Evolutionary conservation across 2,329 filamentous ascomycete species (phyloP).

Genomic region (Aspergillus sergii): DNA sequence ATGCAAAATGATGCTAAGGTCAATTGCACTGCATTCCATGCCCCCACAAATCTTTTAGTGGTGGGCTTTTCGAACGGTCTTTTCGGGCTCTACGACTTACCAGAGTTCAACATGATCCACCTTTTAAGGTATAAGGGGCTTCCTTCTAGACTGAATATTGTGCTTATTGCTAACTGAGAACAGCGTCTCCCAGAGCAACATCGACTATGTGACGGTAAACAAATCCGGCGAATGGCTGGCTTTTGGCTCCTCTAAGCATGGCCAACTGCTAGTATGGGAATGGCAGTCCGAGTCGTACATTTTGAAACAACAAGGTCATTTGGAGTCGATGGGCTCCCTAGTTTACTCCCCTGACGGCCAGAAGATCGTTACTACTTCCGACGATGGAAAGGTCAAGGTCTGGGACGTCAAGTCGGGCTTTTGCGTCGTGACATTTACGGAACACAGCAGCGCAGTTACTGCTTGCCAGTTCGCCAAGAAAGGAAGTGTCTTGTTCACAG

Average conservation of each 20-base stretch:
- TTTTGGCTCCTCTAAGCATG: slow-evolving; percentile 91
- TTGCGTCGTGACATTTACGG: slow-evolving; percentile 96
- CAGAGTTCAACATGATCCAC: slow-evolving; percentile 93
- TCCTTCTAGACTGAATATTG: not conserved
- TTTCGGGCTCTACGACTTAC: slow-evolving; percentile 93
- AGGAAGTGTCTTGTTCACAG: slow-evolving; percentile 93
- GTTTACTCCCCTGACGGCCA: slow-evolving; percentile 94
- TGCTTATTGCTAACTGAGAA: slow-evolving; percentile 30
- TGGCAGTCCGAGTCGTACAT: slow-evolving; percentile 99
- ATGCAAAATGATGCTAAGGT: slow-evolving; percentile 87
- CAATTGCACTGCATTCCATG: slow-evolving; percentile 87
- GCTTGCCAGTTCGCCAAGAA: slow-evolving; percentile 91
- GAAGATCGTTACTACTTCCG: slow-evolving; percentile 87
- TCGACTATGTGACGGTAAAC: slow-evolving; percentile 93
- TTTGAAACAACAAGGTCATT: slow-evolving; percentile 95
- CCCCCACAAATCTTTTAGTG: slow-evolving; percentile 86
- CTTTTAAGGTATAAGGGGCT: slow-evolving; percentile 58
- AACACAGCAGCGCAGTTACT: slow-evolving; percentile 92
- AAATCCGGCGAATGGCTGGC: slow-evolving; percentile 95
- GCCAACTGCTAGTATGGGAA: slow-evolving; percentile 97
- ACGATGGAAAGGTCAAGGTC: slow-evolving; percentile 97
- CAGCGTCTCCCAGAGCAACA: slow-evolving; percentile 95
- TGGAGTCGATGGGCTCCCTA: slow-evolving; percentile 91
- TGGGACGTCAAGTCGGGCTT: slow-evolving; percentile 98
- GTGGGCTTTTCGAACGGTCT: slow-evolving; percentile 93